Base-by-base conservation (phyloP, 169 alveolate genomes). In the Babesia ovis region DNA sequence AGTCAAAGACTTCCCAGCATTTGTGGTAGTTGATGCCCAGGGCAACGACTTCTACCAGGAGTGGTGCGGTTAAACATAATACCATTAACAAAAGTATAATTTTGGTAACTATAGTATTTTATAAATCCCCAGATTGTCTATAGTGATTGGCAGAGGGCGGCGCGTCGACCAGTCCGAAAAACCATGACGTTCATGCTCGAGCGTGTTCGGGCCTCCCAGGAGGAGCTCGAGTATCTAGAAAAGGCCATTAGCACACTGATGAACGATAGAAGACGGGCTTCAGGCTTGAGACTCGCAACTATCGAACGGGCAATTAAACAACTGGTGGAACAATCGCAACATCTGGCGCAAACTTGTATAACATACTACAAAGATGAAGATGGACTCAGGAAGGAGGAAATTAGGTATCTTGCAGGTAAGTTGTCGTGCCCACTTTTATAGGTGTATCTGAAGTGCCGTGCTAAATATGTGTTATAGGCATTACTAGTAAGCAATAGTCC, bases 1-100 rank as follows among this genome's bases (percentile, higher is more conserved):
- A 16, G 96, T 93, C 29, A 91, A 89, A 71, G 86, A 93, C 59
- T 93, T 93, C 73, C 96, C 96, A 1, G 96, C 96, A 31, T 93
- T 93, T 60, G 91, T 91, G 34, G 92, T 92, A 43, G 92, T 92
- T 14, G 96, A 92, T 62, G 83, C 90, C 68, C 88, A 90, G 72
- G 96, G 96, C 23, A 91, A 92, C 70, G 96, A 92, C 87, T 91
- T 92, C 83, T 92, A 89, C 90, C 59, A 64, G 55, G 55, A 79
- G 46, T 85, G 93, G 92, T 59, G 71, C 22, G 66, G 75, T 11
- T 79, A 69, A 43, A 53, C 45, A 31, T 25, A 45, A 39, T 39
- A 39, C 8, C 14, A 25, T 22, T 31, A 20, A 20, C 31, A 4
- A 22, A 22, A 11, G 59, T 56, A 27, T 14, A 39, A 39, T 9